phyloP scores from a whole-genome alignment of 1,139 yeast genomes.

The Lodderomyces jiufengensis region DNA sequence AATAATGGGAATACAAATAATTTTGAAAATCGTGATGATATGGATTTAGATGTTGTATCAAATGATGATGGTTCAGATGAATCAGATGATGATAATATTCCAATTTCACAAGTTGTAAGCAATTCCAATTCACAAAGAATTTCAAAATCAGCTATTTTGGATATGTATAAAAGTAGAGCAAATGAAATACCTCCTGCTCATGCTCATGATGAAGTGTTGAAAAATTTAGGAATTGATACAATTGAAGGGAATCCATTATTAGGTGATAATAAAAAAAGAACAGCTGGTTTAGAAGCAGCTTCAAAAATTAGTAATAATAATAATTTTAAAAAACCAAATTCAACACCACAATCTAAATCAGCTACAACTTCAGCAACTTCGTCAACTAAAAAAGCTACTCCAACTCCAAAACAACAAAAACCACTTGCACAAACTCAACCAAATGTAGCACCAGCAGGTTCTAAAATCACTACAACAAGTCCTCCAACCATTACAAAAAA shows the following conservation, averaged over 20 bases:
- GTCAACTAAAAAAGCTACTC: too few relatives aligned
- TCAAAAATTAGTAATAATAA: not conserved
- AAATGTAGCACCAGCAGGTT: too few relatives aligned
- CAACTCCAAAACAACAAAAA: too few relatives aligned
- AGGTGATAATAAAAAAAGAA: slow-evolving; percentile 9
- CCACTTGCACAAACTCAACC: too few relatives aligned
- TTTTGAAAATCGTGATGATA: not conserved
- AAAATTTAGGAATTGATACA: slow-evolving; percentile 11
- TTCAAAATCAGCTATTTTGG: not conserved
- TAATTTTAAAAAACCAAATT: too few relatives aligned
- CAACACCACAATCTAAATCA: not conserved
- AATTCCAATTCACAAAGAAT: not conserved
- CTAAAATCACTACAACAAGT: too few relatives aligned
- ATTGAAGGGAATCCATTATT: slow-evolving; percentile 12
- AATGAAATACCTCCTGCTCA: not conserved
- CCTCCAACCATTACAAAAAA: too few relatives aligned
- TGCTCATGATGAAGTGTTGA: slow-evolving; percentile 4
- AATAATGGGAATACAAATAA: too few relatives aligned
- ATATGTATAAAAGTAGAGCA: not conserved
- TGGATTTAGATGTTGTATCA: not conserved
- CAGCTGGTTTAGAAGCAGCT: slow-evolving; percentile 8
- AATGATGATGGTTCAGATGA: not conserved
- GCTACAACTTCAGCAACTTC: not conserved
- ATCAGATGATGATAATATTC: slow-evolving; percentile 3
- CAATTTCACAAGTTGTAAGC: not conserved